phyloP scores from a whole-genome alignment of 139 green algal genomes.

The Chlorella sp. region DNA sequence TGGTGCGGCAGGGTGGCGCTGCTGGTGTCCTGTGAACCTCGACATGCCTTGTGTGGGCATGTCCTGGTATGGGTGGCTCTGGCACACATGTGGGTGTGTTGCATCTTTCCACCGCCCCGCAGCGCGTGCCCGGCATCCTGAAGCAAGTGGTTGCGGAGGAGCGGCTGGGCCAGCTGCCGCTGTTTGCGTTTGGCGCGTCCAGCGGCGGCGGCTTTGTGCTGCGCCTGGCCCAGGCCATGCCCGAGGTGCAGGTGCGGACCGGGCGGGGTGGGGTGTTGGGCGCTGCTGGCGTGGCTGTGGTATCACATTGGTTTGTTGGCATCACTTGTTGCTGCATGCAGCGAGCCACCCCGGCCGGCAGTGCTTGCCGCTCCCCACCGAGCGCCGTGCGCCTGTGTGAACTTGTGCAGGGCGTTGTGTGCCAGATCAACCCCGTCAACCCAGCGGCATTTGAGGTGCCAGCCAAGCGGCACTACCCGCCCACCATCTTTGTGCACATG shows the following conservation, averaged over 20 bases:
- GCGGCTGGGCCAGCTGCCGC: conserved; percentile 52
- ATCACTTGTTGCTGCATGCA: too few relatives aligned
- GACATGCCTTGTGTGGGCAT: background rate
- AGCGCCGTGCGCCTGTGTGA: background rate
- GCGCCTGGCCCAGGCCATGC: conserved; percentile 39
- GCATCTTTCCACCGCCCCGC: background rate
- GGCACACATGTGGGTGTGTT: background rate
- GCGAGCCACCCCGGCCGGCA: too few relatives aligned
- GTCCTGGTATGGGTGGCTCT: background rate
- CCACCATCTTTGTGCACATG: conserved; percentile 73
- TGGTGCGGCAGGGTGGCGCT: too few relatives aligned
- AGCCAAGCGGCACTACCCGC: conserved; percentile 50
- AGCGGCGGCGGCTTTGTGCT: conserved; percentile 68
- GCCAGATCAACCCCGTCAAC: conserved; percentile 18
- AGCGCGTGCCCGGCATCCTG: conserved; percentile 33
- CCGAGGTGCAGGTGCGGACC: conserved; percentile 18
- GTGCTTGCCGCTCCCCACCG: too few relatives aligned
- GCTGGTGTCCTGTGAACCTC: too few relatives aligned
- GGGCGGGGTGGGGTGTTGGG: background rate
- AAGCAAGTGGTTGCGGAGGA: conserved; percentile 24
- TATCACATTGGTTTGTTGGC: too few relatives aligned
- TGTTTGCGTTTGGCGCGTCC: conserved; percentile 65
- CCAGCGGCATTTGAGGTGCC: background rate
- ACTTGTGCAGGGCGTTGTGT: conserved; percentile 3
- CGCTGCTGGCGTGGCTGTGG: background rate